Evolutionary conservation across 148 eudicot species (phyloP).

Genomic region (Dianthus caryophyllus): DNA sequence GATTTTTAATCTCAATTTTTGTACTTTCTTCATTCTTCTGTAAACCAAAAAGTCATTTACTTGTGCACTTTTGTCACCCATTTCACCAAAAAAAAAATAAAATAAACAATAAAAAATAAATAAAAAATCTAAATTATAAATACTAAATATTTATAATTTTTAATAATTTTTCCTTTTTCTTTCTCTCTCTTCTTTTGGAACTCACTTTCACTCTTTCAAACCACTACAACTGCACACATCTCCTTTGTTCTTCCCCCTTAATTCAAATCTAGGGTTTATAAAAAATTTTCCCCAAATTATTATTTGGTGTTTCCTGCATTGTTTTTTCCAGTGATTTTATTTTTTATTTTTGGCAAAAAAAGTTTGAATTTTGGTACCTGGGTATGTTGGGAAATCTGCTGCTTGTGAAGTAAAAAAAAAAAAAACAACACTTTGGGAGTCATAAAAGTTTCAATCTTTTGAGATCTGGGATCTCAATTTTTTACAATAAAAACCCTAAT

Average conservation of each 20-base stretch:
- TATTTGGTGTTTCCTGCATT: neutral
- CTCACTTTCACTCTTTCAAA: conserved; percentile 27
- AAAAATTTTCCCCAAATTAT: conserved; percentile 4
- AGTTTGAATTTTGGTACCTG: conserved; percentile 8
- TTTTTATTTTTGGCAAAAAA: too few species aligned
- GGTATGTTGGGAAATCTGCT: conserved; percentile 25
- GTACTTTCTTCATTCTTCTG: too few species aligned
- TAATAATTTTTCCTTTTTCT: conserved; percentile 7
- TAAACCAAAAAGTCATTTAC: too few species aligned
- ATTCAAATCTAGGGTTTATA: conserved; percentile 52
- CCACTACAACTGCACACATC: neutral
- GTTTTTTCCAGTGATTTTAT: too few species aligned
- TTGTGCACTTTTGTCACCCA: conserved; percentile 10
- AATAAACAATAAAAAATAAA: too few species aligned
- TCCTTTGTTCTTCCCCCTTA: conserved; percentile 3
- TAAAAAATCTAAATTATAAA: too few species aligned
- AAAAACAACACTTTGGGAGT: neutral
- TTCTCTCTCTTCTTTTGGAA: conserved; percentile 21
- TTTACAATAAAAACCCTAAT: conserved; percentile 19
- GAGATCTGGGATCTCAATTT: conserved; percentile 29
- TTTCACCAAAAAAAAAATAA: too few species aligned
- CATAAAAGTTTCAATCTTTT: conserved; percentile 21
- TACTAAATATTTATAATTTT: too few species aligned
- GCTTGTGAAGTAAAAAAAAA: too few species aligned
- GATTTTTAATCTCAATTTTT: too few species aligned